Percentiles rank a stretch among this genome's conserved stretches.
Conservation (phyloP, 2,329 filamentous ascomycete species). For the Diaporthe citriasiana region DNA sequence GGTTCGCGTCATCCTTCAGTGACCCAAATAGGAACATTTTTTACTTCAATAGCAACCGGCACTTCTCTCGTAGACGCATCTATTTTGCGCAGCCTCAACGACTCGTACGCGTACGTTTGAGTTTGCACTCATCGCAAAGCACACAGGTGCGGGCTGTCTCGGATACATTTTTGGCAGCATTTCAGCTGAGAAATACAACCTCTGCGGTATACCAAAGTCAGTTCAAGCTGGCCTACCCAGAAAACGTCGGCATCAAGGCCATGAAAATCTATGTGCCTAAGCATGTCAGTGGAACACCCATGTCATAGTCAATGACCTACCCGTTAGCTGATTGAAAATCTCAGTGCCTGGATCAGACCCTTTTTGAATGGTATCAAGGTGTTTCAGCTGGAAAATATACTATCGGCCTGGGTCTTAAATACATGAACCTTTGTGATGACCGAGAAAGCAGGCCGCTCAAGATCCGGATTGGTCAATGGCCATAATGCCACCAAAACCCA, state of each 20-base stretch:
- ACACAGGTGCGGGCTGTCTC: accelerated
- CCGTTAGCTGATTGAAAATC: neutral
- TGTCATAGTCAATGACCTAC: neutral
- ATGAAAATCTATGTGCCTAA: conserved; percentile 90
- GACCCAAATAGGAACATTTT: conserved; percentile 1
- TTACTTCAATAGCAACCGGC: neutral
- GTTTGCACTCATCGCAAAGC: neutral
- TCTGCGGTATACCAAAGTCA: neutral
- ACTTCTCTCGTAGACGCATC: neutral
- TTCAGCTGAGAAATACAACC: neutral
- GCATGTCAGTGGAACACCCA: conserved; percentile 73
- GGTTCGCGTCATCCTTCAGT: neutral
- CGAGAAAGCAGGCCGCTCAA: conserved; percentile 76
- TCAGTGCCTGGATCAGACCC: conserved; percentile 85
- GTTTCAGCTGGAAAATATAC: conserved; percentile 88
- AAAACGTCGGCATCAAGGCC: conserved; percentile 94
- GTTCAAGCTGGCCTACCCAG: conserved; percentile 78
- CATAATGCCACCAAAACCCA: neutral
- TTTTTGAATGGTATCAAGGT: conserved; percentile 89
- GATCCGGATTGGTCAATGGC: neutral
- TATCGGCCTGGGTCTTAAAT: conserved; percentile 90
- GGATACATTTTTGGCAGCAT: neutral
- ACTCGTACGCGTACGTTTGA: neutral
- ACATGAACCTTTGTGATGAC: conserved; percentile 93
- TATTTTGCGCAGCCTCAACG: conserved; percentile 2